These are phyloP conservation scores for Carex littledalei DNA, from an alignment of 176 grass and related monocot genomes.

Conservation along the genomic window DNA sequence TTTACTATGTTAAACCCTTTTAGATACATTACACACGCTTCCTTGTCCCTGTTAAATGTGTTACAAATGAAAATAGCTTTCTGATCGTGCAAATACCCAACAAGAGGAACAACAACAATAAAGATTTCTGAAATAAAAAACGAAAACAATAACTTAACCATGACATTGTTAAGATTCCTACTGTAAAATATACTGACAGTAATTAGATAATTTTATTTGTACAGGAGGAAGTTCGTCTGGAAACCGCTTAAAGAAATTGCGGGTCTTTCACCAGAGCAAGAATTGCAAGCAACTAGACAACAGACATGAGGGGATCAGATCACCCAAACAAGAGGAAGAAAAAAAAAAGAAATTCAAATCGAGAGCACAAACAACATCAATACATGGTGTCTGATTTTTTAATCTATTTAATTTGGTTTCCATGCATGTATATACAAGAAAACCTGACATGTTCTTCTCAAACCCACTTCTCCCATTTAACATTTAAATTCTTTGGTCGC, in stretches of 20 bases:
- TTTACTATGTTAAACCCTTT: not conserved
- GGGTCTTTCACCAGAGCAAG: conserved; percentile 40
- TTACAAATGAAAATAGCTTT: not conserved
- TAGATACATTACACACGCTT: not conserved
- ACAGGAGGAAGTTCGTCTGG: conserved; percentile 86
- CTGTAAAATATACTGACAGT: not conserved
- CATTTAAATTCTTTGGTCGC: too few relatives aligned
- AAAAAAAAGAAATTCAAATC: not conserved
- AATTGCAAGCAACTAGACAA: not conserved
- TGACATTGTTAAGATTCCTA: not conserved
- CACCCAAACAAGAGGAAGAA: not conserved
- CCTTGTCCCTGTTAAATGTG: not conserved
- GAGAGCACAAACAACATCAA: not conserved
- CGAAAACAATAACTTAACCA: not conserved
- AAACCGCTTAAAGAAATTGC: conserved; percentile 74
- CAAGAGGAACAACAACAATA: too few relatives aligned
- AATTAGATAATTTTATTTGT: not conserved
- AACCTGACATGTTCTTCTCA: not conserved
- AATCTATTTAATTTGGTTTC: not conserved
- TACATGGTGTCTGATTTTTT: not conserved
- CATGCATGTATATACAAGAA: not conserved
- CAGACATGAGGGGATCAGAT: not conserved
- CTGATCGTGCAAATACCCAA: too few relatives aligned
- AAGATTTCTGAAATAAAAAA: too few relatives aligned
- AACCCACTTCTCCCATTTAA: not conserved